Evolutionary conservation across 108 stramenopile species (phyloP).

Genomic region (Cyclotella kingstonii): DNA sequence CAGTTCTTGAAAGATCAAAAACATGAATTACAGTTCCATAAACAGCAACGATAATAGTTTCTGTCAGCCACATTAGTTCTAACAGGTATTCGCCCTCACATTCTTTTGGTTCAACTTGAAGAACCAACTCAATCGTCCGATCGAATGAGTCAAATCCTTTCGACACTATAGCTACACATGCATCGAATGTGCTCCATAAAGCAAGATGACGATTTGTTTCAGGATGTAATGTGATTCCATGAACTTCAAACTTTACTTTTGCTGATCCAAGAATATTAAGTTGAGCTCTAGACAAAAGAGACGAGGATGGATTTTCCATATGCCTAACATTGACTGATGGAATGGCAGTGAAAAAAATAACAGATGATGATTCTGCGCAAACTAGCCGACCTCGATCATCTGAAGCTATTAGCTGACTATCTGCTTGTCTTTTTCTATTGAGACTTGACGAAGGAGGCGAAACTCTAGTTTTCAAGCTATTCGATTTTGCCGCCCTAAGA

Average conservation of each 20-base stretch:
- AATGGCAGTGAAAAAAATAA: slow-evolving; percentile 58
- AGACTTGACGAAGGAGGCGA: slow-evolving; percentile 36
- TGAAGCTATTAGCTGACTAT: slow-evolving; percentile 40
- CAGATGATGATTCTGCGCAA: slow-evolving; percentile 54
- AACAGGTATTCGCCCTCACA: slow-evolving; percentile 61
- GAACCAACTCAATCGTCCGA: slow-evolving; percentile 44
- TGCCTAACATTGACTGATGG: slow-evolving; percentile 53
- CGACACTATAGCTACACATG: slow-evolving; percentile 52
- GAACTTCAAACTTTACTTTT: slow-evolving; percentile 51
- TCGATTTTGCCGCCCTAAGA: slow-evolving; percentile 51
- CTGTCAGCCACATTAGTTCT: slow-evolving; percentile 66
- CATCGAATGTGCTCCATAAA: slow-evolving; percentile 67
- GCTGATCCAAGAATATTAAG: slow-evolving; percentile 56
- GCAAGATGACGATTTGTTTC: slow-evolving; percentile 65
- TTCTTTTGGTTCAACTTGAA: slow-evolving; percentile 55
- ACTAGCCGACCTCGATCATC: slow-evolving; percentile 67
- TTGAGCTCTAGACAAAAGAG: slow-evolving; percentile 39
- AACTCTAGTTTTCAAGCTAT: slow-evolving; percentile 44
- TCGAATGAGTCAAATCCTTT: slow-evolving; percentile 50
- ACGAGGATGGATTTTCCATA: slow-evolving; percentile 22
- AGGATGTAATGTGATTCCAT: slow-evolving; percentile 53
- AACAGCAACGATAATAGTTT: slow-evolving; percentile 51
- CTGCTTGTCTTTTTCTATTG: slow-evolving; percentile 35
- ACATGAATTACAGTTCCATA: slow-evolving; percentile 62
- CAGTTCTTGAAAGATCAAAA: slow-evolving; percentile 50